phyloP scores from a whole-genome alignment of 768 basidiomycete species.

The Cubamyces lactineus region DNA sequence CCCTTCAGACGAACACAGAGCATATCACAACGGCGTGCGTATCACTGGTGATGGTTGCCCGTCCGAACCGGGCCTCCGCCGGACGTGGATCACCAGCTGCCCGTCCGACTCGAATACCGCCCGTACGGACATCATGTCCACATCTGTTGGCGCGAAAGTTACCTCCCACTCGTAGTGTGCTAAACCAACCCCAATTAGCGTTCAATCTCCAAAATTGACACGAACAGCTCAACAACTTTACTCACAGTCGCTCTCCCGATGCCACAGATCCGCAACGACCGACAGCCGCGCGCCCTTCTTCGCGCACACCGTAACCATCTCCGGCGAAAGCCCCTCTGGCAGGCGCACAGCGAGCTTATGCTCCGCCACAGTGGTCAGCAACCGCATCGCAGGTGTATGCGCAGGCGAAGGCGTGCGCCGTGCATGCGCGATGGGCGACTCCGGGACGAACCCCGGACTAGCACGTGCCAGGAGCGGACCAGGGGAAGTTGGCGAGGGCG shows the following conservation, averaged over 20 bases:
- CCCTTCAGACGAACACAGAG: no score
- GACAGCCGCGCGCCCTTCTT: conserved; percentile 60
- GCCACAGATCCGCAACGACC: conserved; percentile 66
- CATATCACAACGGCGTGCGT: neutral
- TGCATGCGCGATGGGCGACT: conserved; percentile 18
- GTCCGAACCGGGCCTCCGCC: conserved; percentile 4
- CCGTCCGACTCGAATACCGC: conserved; percentile 45
- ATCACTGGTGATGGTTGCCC: conserved; percentile 6
- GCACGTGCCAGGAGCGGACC: neutral
- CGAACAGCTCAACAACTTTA: conserved; percentile 6
- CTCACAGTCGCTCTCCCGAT: conserved; percentile 63
- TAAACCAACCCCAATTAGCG: conserved; percentile 28
- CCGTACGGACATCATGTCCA: conserved; percentile 55
- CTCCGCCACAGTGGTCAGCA: conserved; percentile 42
- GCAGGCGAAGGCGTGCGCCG: conserved; percentile 16
- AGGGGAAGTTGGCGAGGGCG: conserved; percentile 3
- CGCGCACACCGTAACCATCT: conserved; percentile 67
- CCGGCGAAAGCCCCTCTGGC: conserved; percentile 51
- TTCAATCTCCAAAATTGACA: neutral
- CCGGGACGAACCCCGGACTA: conserved; percentile 6
- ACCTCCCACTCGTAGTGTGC: conserved; percentile 69
- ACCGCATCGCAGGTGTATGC: conserved; percentile 47
- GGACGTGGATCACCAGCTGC: conserved; percentile 20
- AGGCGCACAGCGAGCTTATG: conserved; percentile 54
- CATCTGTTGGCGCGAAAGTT: conserved; percentile 54